Conservation (phyloP, 1,139 yeast genomes). For the Pneumocystis murina region DNA sequence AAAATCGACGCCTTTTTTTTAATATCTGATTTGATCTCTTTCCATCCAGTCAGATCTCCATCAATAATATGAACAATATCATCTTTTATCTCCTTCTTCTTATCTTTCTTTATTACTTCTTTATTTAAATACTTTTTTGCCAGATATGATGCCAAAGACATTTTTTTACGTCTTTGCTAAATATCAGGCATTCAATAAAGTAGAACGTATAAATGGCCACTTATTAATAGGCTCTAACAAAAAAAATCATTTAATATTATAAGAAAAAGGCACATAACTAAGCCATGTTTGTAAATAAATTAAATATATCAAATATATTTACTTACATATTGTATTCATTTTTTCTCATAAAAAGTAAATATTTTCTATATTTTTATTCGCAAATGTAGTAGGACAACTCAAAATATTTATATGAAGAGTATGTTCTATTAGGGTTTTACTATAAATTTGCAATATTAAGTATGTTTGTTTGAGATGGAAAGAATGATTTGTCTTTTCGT, state of each 20-base stretch:
- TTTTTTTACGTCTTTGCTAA: not conserved
- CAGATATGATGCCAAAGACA: constrained; percentile 41
- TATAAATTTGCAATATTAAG: not conserved
- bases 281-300: no score
- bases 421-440: not conserved
- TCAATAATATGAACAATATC: constrained; percentile 16
- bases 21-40: constrained; percentile 12
- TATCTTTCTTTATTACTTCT: constrained; percentile 16
- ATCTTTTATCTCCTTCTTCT: constrained; percentile 20
- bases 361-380: no score
- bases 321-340: no score
- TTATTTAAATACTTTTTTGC: constrained; percentile 32
- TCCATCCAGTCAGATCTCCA: constrained; percentile 18
- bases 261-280: no score
- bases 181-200: no score
- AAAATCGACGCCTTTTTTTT: constrained; percentile 7
- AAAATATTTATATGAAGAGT: not conserved
- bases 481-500: not conserved
- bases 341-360: no score
- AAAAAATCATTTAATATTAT: no score
- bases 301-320: no score
- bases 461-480: not conserved
- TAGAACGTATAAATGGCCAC: no score
- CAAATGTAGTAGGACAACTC: not conserved
- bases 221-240: no score